Base-by-base conservation (phyloP, 352 stramenopile genomes). In the Pythium graminicola region DNA sequence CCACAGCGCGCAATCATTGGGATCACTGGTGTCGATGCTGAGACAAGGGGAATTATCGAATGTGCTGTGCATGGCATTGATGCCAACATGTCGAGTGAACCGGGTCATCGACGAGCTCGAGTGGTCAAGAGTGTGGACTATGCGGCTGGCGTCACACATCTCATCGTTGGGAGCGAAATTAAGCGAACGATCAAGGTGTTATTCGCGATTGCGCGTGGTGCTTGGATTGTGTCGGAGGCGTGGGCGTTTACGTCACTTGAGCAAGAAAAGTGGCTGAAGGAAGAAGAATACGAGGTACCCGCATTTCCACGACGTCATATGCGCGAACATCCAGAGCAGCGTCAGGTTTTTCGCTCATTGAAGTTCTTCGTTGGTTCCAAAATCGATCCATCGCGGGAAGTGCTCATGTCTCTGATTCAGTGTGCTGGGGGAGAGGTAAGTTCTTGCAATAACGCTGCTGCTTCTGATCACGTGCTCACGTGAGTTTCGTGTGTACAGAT, bases 171-270 rank as follows among this genome's bases (percentile, higher is more conserved):
- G 5, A 66, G 73, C 35, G 71, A 84, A 17, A 65, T 72, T 19
- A 85, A 74, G 66, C 76, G 82, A 22, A 93, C 82, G 14, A 86
- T 93, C 59, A 93, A 93, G 69, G 76, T 90, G 29, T 56, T 93
- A 3, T 93, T 93, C 43, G 82, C 77, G 17, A 85, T 93, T 46
- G 82, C 82, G 11, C 79, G 76, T 47, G 82, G 82, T 1, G 77
- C 79, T 17, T 90, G 76, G 76, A 87, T 93, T 58, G 69, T 93
- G 14, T 85, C 79, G 5, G 76, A 93, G 50, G 63, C 69, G 22
- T 93, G 82, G 82, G 74, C 85, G 1, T 90, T 88, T 57, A 67
- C 76, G 8, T 93, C 82, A 0, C 52, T 93, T n/a, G 80, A 86
- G 19, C 56, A 79, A 46, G 78, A 86, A 44, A 63, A 67, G 28